Base-by-base conservation (phyloP, 2,329 filamentous ascomycete genomes). In the Apiospora kogelbergensis region DNA sequence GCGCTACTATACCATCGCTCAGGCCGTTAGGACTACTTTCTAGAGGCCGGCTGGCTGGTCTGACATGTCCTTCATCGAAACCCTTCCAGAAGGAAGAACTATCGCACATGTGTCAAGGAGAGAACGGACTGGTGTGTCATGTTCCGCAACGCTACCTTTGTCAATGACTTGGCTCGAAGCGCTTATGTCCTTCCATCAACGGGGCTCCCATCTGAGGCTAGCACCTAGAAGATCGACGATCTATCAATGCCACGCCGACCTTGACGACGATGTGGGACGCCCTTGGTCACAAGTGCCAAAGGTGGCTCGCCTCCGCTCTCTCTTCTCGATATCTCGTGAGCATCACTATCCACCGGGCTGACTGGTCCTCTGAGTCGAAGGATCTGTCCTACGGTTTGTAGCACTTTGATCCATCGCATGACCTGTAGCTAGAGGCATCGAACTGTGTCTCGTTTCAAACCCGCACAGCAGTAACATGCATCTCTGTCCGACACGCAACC, bases 381-480 rank as follows among this genome's bases (percentile, higher is more conserved):
- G 24, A 30, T 53, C 9, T 60, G 26, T n/a, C 26, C 17, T 10
- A 60, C 53, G 26, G 6, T 3, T 60, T 24, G 15, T 13, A 30
- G 26, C 46, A 13, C 22, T 15, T 17, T 33, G 53, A 7, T n/a
- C 30, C 30, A 37, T 37, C 53, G 20, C 13, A 60, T 22, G 30
- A 33, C 30, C 3, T 60, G 53, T 37, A 30, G 30, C 20, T 17
- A 37, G 20, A n/a, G 9, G 20, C 6, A 37, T 22, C n/a, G n/a
- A n/a, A n/a, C n/a, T 26, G 42, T 44, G 63, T 65, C 63, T 44
- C 63, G 63, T 65, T 44, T 65, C 63, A 33, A 44, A 65, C 63
- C 40, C 37, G 37, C 22, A 65, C 63, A 41, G 24, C 53, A 11
- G 53, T 37, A 37, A 37, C 53, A 60, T 7, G 30, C 26, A 7